Conservation (phyloP, 495 filamentous ascomycete genomes). For the Pseudoneurospora amorphoporcata region DNA sequence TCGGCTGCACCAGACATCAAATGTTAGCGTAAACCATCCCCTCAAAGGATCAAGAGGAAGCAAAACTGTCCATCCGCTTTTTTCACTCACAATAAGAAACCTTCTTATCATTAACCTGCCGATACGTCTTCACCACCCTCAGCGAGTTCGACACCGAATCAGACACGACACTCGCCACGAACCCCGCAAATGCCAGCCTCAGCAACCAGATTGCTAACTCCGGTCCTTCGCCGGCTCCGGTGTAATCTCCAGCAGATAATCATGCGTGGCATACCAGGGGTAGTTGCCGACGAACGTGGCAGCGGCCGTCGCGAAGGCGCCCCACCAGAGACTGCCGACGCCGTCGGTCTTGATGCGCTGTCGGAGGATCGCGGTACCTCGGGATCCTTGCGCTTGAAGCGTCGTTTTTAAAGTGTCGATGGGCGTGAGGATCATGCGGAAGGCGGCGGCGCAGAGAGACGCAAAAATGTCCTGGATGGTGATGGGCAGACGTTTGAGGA, state of each 20-base stretch:
- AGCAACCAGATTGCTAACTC: slow-evolving; percentile 18
- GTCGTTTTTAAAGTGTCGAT: slow-evolving; percentile 28
- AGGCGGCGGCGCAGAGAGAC: slow-evolving; percentile 21
- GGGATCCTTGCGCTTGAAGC: slow-evolving; percentile 21
- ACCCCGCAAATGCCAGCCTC: slow-evolving; percentile 24
- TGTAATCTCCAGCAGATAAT: slow-evolving; percentile 15
- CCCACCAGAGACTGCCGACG: slow-evolving; percentile 25
- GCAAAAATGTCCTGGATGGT: slow-evolving; percentile 22
- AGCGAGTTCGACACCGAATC: slow-evolving; percentile 26
- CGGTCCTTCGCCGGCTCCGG: slow-evolving; percentile 15
- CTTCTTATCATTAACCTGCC: slow-evolving; percentile 24
- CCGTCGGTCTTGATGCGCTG: slow-evolving; percentile 25
- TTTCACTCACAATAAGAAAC: slow-evolving; percentile 21
- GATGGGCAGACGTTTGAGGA: slow-evolving; percentile 20
- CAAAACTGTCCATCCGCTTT: background rate
- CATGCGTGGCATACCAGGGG: slow-evolving; percentile 27
- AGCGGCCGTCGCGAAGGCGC: slow-evolving; percentile 23
- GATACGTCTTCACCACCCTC: slow-evolving; percentile 24
- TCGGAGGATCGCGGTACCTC: slow-evolving; percentile 19
- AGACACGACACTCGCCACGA: slow-evolving; percentile 20
- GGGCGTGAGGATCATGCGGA: slow-evolving; percentile 25
- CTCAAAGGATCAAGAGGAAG: background rate
- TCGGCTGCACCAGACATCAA: slow-evolving; percentile 7
- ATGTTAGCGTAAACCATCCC: background rate
- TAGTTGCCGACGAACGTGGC: slow-evolving; percentile 27